Evolutionary conservation across 495 filamentous ascomycete genomes (phyloP).

Genomic region (Annulohypoxylon moriforme): DNA sequence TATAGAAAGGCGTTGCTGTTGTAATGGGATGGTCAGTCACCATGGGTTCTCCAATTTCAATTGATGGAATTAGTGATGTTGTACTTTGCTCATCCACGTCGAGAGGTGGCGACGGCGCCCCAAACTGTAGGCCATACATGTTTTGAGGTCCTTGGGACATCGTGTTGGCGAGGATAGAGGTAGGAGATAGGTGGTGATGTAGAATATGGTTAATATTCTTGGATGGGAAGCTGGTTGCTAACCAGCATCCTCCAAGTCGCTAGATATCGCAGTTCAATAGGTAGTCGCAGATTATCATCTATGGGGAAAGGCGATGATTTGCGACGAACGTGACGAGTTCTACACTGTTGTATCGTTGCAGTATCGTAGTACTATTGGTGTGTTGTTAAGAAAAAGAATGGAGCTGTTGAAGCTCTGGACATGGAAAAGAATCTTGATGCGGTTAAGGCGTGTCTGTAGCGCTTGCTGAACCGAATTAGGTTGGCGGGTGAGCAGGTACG

Average conservation of each 20-base stretch:
- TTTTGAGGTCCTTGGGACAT: constrained; percentile 24
- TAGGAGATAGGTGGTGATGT: constrained; percentile 7
- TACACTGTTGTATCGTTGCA: too few species aligned
- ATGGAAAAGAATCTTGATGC: constrained; percentile 31
- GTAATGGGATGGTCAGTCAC: constrained; percentile 24
- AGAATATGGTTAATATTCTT: constrained; percentile 16
- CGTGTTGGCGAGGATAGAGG: constrained; percentile 25
- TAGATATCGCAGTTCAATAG: constrained; percentile 6
- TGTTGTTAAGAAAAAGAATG: constrained; percentile 34
- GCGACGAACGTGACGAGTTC: background rate
- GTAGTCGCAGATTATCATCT: background rate
- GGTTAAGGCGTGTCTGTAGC: constrained; percentile 33
- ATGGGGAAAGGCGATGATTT: background rate
- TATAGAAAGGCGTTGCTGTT: constrained; percentile 21
- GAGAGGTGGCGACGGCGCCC: constrained; percentile 22
- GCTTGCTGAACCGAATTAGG: background rate
- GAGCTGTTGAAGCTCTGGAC: constrained; percentile 27
- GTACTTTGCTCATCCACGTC: constrained; percentile 42
- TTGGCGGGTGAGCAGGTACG: constrained; percentile 25
- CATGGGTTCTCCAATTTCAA: constrained; percentile 22
- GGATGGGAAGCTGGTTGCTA: constrained; percentile 41
- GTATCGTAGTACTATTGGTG: constrained; percentile 9
- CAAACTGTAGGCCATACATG: constrained; percentile 34
- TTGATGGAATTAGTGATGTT: constrained; percentile 19
- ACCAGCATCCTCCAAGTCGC: constrained; percentile 47